A percentile compares a stretch with the other conserved stretches of the same genome.
These are phyloP conservation scores for Starmerella scarabaei DNA, from an alignment of 805 yeast genomes.

Conservation along the genomic window DNA sequence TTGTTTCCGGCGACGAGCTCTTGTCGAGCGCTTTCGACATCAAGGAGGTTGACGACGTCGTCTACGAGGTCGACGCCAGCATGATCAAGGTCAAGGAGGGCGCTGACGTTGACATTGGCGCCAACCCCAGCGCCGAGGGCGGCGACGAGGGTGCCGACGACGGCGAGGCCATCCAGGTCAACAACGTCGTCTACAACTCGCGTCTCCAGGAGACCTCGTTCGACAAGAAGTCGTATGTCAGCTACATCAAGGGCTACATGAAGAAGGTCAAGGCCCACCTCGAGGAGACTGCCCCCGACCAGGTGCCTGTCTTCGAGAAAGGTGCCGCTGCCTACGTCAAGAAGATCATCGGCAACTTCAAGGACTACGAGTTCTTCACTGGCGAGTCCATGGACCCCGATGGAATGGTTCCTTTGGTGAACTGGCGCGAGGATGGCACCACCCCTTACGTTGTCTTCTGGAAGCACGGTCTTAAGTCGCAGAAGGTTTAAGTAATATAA, in stretches of 20 bases:
- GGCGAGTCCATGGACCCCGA: slow-evolving; percentile 99
- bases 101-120: slow-evolving; percentile 96
- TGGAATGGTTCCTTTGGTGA: slow-evolving; percentile 92
- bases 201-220: slow-evolving; percentile 90
- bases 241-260: slow-evolving; percentile 98
- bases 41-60: slow-evolving; percentile 75
- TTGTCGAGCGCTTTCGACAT: slow-evolving; percentile 93
- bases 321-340: slow-evolving; percentile 94
- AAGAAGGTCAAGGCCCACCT: slow-evolving; percentile 84
- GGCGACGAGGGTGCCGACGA: slow-evolving; percentile 74
- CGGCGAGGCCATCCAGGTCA: slow-evolving; percentile 81
- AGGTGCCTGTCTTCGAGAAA: slow-evolving; percentile 81
- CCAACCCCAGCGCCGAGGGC: slow-evolving; percentile 98
- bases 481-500: slow-evolving; percentile 76
- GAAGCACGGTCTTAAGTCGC: slow-evolving; percentile 92
- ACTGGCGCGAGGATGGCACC: slow-evolving; percentile 99
- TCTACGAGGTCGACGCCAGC: slow-evolving; percentile 93
- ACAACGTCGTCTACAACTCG: slow-evolving; percentile 98
- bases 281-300: slow-evolving; percentile 81
- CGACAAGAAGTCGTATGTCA: slow-evolving; percentile 95
- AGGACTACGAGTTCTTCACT: slow-evolving; percentile 98
- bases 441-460: slow-evolving; percentile 96
- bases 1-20: slow-evolving; percentile 84
- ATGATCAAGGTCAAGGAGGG: slow-evolving; percentile 74
- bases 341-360: slow-evolving; percentile 90